phyloP scores from a whole-genome alignment of 2,329 filamentous ascomycete species.

The Tolypocladium tropicale region DNA sequence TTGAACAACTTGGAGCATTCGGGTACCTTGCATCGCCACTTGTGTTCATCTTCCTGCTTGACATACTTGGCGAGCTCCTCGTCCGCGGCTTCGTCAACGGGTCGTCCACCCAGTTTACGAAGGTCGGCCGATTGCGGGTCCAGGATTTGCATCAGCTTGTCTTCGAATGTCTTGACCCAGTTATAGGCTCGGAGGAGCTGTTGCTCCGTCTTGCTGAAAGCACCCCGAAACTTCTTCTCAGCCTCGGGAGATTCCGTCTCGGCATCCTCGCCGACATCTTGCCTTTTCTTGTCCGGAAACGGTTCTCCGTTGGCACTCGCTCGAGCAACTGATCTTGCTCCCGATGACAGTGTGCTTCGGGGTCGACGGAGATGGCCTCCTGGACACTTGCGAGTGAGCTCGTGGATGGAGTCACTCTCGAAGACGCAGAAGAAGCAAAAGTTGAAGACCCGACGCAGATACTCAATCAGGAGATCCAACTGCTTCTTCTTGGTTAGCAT shows the following conservation, averaged over 20 bases:
- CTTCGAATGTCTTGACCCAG: slow-evolving; percentile 98
- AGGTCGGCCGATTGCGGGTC: slow-evolving; percentile 84
- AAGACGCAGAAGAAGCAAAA: slow-evolving; percentile 99
- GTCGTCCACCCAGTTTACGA: slow-evolving; percentile 81
- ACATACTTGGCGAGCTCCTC: slow-evolving; percentile 82
- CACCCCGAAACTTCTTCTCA: slow-evolving; percentile 64
- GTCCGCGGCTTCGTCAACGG: slow-evolving; percentile 73
- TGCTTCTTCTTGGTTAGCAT: slow-evolving; percentile 91
- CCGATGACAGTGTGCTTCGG: slow-evolving; percentile 69
- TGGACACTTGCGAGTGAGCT: slow-evolving; percentile 89
- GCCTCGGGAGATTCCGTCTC: slow-evolving; percentile 35
- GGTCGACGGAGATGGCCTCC: slow-evolving; percentile 94
- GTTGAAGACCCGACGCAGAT: slow-evolving; percentile 91
- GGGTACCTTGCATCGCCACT: slow-evolving; percentile 92
- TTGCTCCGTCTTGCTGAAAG: slow-evolving; percentile 70
- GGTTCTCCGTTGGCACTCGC: slow-evolving; percentile 75
- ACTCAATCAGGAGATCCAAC: slow-evolving; percentile 90
- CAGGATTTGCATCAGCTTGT: slow-evolving; percentile 86
- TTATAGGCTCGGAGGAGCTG: slow-evolving; percentile 93
- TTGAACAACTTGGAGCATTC: slow-evolving; percentile 97
- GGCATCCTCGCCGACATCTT: slow-evolving; percentile 52
- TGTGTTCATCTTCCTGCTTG: slow-evolving; percentile 95
- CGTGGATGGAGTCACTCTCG: slow-evolving; percentile 93
- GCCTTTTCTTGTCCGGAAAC: slow-evolving; percentile 75
- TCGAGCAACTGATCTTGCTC: slow-evolving; percentile 74